phyloP scores from a whole-genome alignment of 2,329 filamentous ascomycete species.

The Diaporthe amygdali region DNA sequence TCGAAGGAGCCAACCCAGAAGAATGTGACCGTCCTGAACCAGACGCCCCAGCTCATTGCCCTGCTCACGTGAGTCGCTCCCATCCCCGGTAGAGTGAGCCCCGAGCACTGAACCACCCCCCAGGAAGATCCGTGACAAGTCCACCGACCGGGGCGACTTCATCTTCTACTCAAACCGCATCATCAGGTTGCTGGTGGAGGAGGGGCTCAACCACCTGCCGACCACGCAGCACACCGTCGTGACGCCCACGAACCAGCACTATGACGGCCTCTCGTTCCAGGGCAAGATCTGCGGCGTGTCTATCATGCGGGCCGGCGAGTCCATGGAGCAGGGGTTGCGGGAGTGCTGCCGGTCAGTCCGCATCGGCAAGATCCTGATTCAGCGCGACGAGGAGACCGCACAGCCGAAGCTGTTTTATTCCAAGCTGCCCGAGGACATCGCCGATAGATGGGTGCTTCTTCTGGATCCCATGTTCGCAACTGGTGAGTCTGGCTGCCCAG shows the following conservation, averaged over 20 bases:
- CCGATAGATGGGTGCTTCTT: conserved; percentile 88
- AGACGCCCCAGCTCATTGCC: conserved; percentile 96
- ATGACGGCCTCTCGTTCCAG: conserved; percentile 92
- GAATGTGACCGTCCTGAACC: conserved; percentile 88
- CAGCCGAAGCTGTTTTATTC: conserved; percentile 96
- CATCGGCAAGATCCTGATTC: conserved; percentile 98
- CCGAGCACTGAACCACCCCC: conserved; percentile 23
- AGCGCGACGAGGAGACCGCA: conserved; percentile 93
- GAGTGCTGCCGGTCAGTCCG: conserved; percentile 98
- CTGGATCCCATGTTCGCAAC: conserved; percentile 99
- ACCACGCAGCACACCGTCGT: conserved; percentile 88
- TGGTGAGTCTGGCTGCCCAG: conserved; percentile 55
- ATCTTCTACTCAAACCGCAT: conserved; percentile 99
- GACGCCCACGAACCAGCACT: conserved; percentile 86
- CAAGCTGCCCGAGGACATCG: conserved; percentile 94
- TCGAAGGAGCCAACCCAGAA: conserved; percentile 81
- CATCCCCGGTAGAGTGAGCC: not conserved
- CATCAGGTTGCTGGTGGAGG: conserved; percentile 93
- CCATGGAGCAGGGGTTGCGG: conserved; percentile 95
- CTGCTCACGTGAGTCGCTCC: conserved; percentile 82
- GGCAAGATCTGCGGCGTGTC: conserved; percentile 98
- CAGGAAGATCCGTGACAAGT: conserved; percentile 94
- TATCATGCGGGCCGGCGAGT: conserved; percentile 97
- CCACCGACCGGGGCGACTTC: conserved; percentile 91
- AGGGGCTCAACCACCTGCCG: conserved; percentile 95